Evolutionary conservation across 306 rosid genomes (phyloP).

Genomic region (Quercus engelmannii): DNA sequence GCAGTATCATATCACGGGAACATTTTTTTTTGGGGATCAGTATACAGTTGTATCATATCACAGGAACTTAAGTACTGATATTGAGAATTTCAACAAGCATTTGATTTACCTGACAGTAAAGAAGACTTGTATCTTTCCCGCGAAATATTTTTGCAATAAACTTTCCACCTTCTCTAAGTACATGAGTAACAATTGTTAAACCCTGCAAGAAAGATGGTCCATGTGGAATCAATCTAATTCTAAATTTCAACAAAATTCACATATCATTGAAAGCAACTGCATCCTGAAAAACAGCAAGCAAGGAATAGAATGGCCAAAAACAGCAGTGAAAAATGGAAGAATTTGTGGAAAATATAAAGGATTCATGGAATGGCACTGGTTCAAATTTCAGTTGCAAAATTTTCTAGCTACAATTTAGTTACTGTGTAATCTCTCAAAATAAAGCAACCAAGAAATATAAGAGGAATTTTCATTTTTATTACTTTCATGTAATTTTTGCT

Average conservation of each 20-base stretch:
- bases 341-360: background rate
- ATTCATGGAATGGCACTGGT: background rate
- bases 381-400: background rate
- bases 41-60: background rate
- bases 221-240: constrained; percentile 23
- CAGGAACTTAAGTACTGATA: constrained; percentile 5
- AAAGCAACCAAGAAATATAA: background rate
- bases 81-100: constrained; percentile 14
- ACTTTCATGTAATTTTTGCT: background rate
- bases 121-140: constrained; percentile 93
- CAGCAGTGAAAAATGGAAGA: background rate
- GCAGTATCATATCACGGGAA: too few species aligned
- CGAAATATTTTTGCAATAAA: constrained; percentile 96
- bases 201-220: constrained; percentile 54
- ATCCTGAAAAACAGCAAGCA: background rate
- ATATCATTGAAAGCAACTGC: background rate
- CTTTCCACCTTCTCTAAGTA: constrained; percentile 91
- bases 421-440: background rate
- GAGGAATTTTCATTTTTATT: background rate
- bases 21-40: too few species aligned
- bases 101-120: constrained; percentile 80
- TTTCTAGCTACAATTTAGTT: background rate
- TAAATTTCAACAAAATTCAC: constrained; percentile 9
- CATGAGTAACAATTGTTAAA: constrained; percentile 86
- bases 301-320: background rate